Evolutionary conservation across 1,284 basidiomycete genomes (phyloP).

Genomic region (Irpex sp.): DNA sequence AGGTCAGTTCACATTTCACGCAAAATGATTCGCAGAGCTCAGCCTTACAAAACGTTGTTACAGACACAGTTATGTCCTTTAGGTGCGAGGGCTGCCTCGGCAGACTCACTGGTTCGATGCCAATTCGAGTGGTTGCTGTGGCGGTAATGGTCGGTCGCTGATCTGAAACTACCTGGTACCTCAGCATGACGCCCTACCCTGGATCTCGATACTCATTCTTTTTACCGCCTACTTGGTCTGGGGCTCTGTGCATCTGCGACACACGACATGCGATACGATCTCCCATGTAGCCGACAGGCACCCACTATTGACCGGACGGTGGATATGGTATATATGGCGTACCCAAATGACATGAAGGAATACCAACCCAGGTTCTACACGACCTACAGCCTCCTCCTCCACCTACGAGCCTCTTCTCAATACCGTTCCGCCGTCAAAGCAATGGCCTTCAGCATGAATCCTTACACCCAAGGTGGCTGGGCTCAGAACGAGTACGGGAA

Average conservation of each 20-base stretch:
- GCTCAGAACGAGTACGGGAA: constrained; percentile 13
- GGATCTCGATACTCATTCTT: not conserved
- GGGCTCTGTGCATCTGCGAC: not conserved
- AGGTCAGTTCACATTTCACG: not conserved
- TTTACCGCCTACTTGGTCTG: not conserved
- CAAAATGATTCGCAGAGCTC: not conserved
- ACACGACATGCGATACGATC: not conserved
- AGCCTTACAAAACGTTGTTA: not conserved
- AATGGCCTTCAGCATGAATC: constrained; percentile 25
- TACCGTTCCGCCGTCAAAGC: not conserved
- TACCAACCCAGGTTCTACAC: not conserved
- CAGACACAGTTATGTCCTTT: not conserved
- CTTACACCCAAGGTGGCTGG: constrained; percentile 26
- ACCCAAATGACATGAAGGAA: not conserved
- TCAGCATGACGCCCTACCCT: not conserved
- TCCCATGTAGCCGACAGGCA: not conserved
- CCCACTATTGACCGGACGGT: not conserved
- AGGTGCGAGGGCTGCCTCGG: not conserved
- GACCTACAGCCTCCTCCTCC: not conserved
- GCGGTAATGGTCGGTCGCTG: constrained; percentile 9
- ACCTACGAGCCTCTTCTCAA: not conserved
- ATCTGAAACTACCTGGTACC: constrained; percentile 12
- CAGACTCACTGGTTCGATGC: not conserved
- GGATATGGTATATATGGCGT: not conserved
- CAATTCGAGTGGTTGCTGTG: constrained; percentile 6